Base-by-base conservation (phyloP, 108 stramenopile species). In the Bacterosira constricta region DNA sequence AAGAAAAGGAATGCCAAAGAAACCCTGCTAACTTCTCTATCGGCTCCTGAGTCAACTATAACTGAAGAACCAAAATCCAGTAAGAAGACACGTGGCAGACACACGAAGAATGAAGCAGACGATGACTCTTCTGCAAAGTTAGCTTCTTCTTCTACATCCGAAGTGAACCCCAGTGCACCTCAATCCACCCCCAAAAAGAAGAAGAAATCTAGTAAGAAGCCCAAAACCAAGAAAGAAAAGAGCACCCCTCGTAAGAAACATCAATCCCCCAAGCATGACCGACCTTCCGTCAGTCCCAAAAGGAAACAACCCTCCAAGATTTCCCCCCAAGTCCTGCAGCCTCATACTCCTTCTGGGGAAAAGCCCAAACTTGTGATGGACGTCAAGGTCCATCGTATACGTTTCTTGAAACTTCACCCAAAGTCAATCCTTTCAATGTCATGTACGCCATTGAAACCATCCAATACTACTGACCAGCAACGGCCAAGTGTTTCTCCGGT, bases 381-480 rank as follows among this genome's bases (percentile, higher is more conserved):
- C 26, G 79, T 77, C 9, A 29, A 50, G 20, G 88, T 94, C 31
- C 93, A 94, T 59, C 77, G 93, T 20, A n/a, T 94, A 18, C 82
- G 93, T 11, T 81, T 88, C 53, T 58, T 91, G 60, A 75, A 81
- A 32, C 82, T 84, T 37, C 50, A 75, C 42, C 90, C 88, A 11
- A 66, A 81, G 18, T 34, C 75, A 0, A 87, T 95, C 60, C 30
- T 88, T 36, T 66, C 83, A 50, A 77, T 92, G 67, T 45, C 75
- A n/a, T 58, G 88, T 5, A 69, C 80, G 26, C 81, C 82, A 26
- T 46, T 53, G 1, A 17, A 23, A 57, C 3, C 41, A 11, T 21
- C 46, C 53, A 29, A 13, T 31, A 63, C 57, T 49, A 35, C 69
- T 3, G 67, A 21, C 12, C 45, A 52, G 13, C 55, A 7, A 20